phyloP scores from a whole-genome alignment of 345 rosid species.

The Melaleuca alternifolia region DNA sequence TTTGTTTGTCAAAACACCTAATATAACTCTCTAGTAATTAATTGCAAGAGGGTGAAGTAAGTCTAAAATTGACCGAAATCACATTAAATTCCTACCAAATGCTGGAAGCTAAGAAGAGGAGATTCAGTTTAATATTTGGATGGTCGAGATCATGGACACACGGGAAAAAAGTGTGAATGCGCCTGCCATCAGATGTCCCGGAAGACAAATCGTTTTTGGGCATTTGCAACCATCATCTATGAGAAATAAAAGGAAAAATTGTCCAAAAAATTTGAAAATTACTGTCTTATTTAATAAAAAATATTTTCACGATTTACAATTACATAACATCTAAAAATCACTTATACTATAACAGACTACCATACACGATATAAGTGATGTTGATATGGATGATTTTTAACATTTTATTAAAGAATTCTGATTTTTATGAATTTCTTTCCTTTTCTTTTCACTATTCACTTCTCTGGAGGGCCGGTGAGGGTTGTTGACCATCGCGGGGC shows the following conservation, averaged over 20 bases:
- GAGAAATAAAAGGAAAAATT: background rate
- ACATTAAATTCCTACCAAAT: background rate
- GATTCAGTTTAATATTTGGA: background rate
- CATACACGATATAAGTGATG: background rate
- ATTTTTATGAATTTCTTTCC: too few species aligned
- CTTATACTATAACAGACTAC: rapidly evolving
- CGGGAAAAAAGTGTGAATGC: background rate
- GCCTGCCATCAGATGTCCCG: background rate
- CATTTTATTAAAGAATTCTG: background rate
- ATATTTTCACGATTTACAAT: background rate
- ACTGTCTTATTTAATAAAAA: background rate
- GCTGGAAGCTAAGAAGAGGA: background rate
- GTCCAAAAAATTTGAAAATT: background rate
- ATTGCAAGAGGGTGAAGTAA: background rate
- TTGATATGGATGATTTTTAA: background rate
- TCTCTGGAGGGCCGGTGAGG: background rate
- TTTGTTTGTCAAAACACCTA: background rate
- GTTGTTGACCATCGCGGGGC: background rate
- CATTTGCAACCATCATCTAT: background rate
- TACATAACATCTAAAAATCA: background rate
- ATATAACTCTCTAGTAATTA: background rate
- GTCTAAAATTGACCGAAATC: background rate
- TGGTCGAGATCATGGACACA: background rate
- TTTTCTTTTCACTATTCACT: background rate
- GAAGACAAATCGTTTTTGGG: background rate